Conservation (phyloP, 202 grass and related monocot genomes). For the Dendrocalamus latiflorus region DNA sequence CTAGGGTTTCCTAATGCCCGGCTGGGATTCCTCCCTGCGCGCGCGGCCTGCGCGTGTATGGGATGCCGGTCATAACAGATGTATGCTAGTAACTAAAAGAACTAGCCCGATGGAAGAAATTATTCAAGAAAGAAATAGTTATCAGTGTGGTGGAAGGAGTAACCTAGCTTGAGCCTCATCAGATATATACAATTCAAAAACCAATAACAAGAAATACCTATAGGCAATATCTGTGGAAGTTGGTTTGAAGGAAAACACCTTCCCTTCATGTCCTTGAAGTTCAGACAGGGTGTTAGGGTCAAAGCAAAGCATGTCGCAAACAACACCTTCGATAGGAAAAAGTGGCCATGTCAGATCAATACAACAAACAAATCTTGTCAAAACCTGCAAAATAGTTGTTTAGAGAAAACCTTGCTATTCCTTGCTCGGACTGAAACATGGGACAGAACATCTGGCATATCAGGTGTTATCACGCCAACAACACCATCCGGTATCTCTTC, state of each 20-base stretch:
- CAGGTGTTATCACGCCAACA: conserved; percentile 86
- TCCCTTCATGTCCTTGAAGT: conserved; percentile 67
- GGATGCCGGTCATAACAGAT: no score
- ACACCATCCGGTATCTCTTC: conserved; percentile 94
- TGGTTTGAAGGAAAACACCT: conserved; percentile 65
- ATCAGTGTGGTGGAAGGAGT: neutral
- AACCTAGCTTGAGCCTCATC: conserved; percentile 4
- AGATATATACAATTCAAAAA: neutral
- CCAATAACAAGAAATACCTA: conserved; percentile 46
- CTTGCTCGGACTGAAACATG: conserved; percentile 97
- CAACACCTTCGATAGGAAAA: conserved; percentile 56
- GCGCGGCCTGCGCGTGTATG: no score
- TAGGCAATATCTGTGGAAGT: conserved; percentile 82
- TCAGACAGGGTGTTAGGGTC: conserved; percentile 54
- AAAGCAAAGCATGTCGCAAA: conserved; percentile 97
- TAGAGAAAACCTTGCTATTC: conserved; percentile 79
- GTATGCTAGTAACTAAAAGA: no score
- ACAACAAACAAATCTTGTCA: conserved; percentile 14
- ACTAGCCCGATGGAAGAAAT: no score
- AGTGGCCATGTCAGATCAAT: neutral
- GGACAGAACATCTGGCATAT: conserved; percentile 98
- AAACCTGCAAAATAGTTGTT: conserved; percentile 4
- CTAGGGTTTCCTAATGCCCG: no score
- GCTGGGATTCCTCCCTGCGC: no score
- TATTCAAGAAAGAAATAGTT: conserved; percentile 9